phyloP scores from a whole-genome alignment of 208 protist species.

The Leishmania braziliensis region DNA sequence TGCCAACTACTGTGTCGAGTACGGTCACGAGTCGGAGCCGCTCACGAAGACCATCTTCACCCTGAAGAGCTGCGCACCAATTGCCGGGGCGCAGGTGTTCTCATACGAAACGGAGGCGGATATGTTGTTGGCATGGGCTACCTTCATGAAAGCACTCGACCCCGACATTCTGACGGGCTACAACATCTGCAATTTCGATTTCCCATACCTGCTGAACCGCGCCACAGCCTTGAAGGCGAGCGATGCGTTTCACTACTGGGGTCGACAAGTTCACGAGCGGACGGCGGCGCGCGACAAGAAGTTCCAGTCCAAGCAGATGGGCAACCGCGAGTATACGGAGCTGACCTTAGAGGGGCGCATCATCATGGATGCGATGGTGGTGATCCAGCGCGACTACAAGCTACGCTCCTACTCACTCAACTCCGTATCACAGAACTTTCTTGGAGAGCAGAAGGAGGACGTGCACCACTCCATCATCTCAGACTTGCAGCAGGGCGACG shows the following conservation, averaged over 20 bases:
- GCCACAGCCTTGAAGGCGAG: constrained; percentile 87
- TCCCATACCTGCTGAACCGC: constrained; percentile 98
- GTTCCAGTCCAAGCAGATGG: constrained; percentile 98
- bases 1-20: constrained; percentile 96
- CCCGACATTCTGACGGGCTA: constrained; percentile 98
- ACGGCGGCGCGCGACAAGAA: constrained; percentile 93
- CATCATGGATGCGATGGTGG: constrained; percentile 97
- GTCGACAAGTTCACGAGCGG: constrained; percentile 86
- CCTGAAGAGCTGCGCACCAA: constrained; percentile 94
- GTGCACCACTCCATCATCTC: constrained; percentile 99
- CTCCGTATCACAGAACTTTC: constrained; percentile 97
- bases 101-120: constrained; percentile 94
- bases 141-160: constrained; percentile 88
- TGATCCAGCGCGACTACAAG: constrained; percentile 98
- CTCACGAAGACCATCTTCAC: constrained; percentile 92
- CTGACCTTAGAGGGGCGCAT: constrained; percentile 97
- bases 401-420: constrained; percentile 99
- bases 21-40: constrained; percentile 68
- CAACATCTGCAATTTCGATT: constrained; percentile 99
- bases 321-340: constrained; percentile 98
- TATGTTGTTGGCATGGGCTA: constrained; percentile 92
- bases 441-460: constrained; percentile 99
- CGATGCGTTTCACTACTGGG: constrained; percentile 92
- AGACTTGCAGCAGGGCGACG: constrained; percentile 95
- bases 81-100: constrained; percentile 95